A percentile compares a stretch with the other conserved stretches of the same genome.
phyloP scores from a whole-genome alignment of 805 yeast species.

The Barnettozyma wickerhamii region DNA sequence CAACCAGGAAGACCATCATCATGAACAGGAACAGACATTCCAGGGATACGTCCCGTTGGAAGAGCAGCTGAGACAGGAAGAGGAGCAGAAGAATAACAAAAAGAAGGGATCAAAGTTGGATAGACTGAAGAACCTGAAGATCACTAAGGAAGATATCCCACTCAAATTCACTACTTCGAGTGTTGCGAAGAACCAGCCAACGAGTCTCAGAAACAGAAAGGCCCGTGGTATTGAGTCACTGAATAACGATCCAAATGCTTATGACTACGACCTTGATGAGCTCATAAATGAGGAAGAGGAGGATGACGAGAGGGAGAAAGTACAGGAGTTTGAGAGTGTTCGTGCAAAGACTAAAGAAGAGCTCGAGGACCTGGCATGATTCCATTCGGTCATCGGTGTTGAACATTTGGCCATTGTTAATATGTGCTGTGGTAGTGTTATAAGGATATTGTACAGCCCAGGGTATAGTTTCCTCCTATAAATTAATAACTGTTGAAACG shows the following conservation, averaged over 20 bases:
- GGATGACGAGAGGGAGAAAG: slow-evolving; percentile 15
- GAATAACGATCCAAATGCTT: slow-evolving; percentile 20
- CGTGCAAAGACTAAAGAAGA: slow-evolving; percentile 15
- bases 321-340: slow-evolving; percentile 12
- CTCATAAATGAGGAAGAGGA: slow-evolving; percentile 18
- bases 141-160: slow-evolving; percentile 22
- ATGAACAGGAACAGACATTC: slow-evolving; percentile 2
- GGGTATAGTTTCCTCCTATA: too few relatives aligned
- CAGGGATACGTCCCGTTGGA: slow-evolving; percentile 25
- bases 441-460: too few relatives aligned
- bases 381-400: not conserved
- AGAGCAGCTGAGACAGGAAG: slow-evolving; percentile 14
- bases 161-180: slow-evolving; percentile 15
- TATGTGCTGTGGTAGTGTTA: too few relatives aligned
- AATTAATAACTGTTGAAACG: too few relatives aligned
- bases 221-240: slow-evolving; percentile 2
- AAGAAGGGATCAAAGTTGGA: slow-evolving; percentile 10
- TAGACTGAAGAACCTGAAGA: slow-evolving; percentile 13
- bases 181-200: not conserved
- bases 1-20: slow-evolving; percentile 1
- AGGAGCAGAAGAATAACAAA: slow-evolving; percentile 6
- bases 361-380: slow-evolving; percentile 21
- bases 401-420: too few relatives aligned
- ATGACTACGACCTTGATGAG: slow-evolving; percentile 26
- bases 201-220: slow-evolving; percentile 18